Evolutionary conservation across 345 rosid species (phyloP).

Genomic region (Toxicodendron radicans): DNA sequence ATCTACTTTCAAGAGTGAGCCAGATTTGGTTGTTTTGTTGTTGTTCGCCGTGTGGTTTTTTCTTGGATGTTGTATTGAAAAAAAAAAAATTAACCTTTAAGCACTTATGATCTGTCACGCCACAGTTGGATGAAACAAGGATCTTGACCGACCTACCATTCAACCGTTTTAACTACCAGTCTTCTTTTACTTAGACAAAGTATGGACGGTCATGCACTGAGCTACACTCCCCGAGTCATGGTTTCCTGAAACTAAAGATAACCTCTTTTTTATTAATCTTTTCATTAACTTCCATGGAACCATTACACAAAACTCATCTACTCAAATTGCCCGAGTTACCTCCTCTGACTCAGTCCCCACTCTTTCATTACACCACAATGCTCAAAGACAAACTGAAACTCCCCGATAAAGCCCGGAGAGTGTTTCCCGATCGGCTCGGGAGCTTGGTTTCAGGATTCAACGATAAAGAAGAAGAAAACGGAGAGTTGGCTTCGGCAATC

Average conservation of each 20-base stretch:
- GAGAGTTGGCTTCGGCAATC: constrained; percentile 22
- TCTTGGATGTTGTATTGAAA: too few relatives aligned
- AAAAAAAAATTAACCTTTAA: too few relatives aligned
- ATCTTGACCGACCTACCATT: constrained; percentile 29
- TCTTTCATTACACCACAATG: constrained; percentile 29
- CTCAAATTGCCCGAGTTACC: constrained; percentile 10
- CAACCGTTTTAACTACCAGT: constrained; percentile 47
- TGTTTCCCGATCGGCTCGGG: constrained; percentile 50
- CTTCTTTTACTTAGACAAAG: constrained; percentile 12
- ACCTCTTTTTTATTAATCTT: background rate
- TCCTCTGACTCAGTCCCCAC: constrained; percentile 20
- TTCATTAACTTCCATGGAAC: constrained; percentile 15
- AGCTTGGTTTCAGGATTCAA: constrained; percentile 50
- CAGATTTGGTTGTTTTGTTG: too few relatives aligned
- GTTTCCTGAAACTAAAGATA: too few relatives aligned
- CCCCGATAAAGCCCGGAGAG: constrained; percentile 41
- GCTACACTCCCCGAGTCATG: too few relatives aligned
- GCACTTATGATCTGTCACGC: background rate
- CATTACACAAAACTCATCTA: background rate
- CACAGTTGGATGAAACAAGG: too few relatives aligned
- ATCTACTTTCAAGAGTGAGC: too few relatives aligned
- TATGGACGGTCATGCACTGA: too few relatives aligned
- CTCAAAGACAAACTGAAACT: constrained; percentile 54
- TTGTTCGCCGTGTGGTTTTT: too few relatives aligned
- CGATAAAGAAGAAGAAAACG: constrained; percentile 32